phyloP scores from a whole-genome alignment of 1,139 yeast genomes.

The Diutina scorzettiae region DNA sequence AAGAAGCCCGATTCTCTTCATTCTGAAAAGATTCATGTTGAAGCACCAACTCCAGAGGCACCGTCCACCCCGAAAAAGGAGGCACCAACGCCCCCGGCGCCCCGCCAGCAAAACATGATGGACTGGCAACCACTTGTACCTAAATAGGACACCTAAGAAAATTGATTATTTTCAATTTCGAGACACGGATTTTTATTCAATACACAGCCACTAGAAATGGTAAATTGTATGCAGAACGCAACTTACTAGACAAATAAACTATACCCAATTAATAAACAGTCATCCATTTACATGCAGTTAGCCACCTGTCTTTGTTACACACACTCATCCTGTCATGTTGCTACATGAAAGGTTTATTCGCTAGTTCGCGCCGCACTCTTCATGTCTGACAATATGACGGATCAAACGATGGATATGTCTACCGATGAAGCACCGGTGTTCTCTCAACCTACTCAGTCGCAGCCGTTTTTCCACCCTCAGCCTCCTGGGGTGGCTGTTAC shows the following conservation, averaged over 20 bases:
- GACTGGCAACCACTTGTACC: constrained; percentile 51
- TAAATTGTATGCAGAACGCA: too few species aligned
- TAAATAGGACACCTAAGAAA: too few species aligned
- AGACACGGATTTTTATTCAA: too few species aligned
- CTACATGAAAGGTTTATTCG: too few species aligned
- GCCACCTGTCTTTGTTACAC: too few species aligned
- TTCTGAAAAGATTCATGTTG: constrained; percentile 3
- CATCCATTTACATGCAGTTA: too few species aligned
- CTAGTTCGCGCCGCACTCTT: too few species aligned
- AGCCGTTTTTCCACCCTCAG: neutral
- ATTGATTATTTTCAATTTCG: too few species aligned
- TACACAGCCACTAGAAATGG: too few species aligned
- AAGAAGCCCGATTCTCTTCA: constrained; percentile 5
- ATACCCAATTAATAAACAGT: too few species aligned
- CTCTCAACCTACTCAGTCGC: neutral
- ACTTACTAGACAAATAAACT: too few species aligned
- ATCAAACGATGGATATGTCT: neutral
- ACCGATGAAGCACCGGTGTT: neutral
- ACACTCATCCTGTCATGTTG: too few species aligned
- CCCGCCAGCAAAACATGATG: constrained; percentile 18
- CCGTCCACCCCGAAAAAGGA: constrained; percentile 7
- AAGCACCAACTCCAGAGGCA: constrained; percentile 12
- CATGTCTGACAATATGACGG: neutral
- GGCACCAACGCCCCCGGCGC: constrained; percentile 10
- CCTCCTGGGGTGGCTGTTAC: neutral